A percentile compares a stretch with the other conserved stretches of the same genome.
Evolutionary conservation across 768 basidiomycete species (phyloP).

Genomic region (Sutorius australiensis): DNA sequence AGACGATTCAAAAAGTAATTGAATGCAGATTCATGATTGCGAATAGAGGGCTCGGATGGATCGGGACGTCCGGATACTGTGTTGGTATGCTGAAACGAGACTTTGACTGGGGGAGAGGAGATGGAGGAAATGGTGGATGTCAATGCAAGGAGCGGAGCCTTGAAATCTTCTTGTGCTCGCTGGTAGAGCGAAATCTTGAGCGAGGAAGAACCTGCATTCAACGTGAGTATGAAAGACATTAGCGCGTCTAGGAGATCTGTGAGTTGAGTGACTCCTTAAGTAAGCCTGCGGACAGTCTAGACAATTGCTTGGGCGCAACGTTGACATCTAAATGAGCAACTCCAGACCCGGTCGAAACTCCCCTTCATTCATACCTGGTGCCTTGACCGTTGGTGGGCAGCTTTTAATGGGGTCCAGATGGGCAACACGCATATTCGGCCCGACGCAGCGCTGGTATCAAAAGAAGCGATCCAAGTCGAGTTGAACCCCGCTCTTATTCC

Average conservation of each 20-base stretch:
- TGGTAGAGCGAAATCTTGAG: conserved; percentile 75
- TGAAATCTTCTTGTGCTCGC: conserved; percentile 25
- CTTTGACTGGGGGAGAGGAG: conserved; percentile 49
- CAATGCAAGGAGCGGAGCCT: conserved; percentile 43
- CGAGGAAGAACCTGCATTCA: conserved; percentile 83
- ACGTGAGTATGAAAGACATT: conserved; percentile 53
- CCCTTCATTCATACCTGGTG: too few species aligned
- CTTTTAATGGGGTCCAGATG: too few species aligned
- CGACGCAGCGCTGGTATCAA: too few species aligned
- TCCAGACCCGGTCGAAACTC: too few species aligned
- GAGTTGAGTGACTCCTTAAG: background rate
- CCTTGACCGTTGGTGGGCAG: too few species aligned
- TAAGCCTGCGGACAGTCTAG: background rate
- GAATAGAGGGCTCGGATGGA: conserved; percentile 34
- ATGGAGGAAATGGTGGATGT: conserved; percentile 56
- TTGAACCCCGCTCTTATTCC: background rate
- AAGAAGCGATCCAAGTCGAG: background rate
- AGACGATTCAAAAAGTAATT: conserved; percentile 53
- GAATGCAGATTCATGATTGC: conserved; percentile 63
- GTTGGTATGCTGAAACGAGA: conserved; percentile 38
- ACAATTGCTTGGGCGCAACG: background rate
- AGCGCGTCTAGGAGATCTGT: background rate
- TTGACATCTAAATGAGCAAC: too few species aligned
- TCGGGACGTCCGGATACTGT: conserved; percentile 17
- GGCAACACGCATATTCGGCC: too few species aligned